A percentile compares a stretch with the other conserved stretches of the same genome.
Evolutionary conservation across 345 rosid species (phyloP).

Genomic region (Durio zibethinus): DNA sequence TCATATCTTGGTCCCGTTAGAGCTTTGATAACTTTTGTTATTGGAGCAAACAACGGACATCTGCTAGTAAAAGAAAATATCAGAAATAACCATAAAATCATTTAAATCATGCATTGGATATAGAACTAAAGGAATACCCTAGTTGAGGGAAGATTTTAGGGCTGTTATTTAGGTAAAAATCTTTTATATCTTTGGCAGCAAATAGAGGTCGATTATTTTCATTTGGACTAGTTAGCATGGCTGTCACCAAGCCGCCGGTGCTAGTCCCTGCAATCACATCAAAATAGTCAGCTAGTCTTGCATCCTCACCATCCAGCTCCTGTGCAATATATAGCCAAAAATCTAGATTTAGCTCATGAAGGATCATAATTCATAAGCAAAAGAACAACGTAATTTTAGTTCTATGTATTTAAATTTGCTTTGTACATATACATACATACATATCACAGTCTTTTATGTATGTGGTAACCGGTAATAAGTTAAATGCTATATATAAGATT

Average conservation of each 20-base stretch:
- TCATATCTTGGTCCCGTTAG: constrained; percentile 57
- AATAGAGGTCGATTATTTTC: constrained; percentile 49
- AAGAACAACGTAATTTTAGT: not conserved
- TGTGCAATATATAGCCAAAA: constrained; percentile 12
- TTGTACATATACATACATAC: not conserved
- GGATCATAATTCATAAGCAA: too few relatives aligned
- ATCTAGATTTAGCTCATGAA: too few relatives aligned
- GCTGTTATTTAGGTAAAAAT: constrained; percentile 46
- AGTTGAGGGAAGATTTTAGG: constrained; percentile 61
- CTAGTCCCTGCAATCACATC: constrained; percentile 47
- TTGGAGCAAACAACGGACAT: constrained; percentile 27
- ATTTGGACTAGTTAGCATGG: constrained; percentile 45
- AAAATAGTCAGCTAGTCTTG: constrained; percentile 51
- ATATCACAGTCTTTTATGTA: too few relatives aligned
- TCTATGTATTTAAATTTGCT: not conserved
- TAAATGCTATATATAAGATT: not conserved
- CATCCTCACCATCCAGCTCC: constrained; percentile 49
- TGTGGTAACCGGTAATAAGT: too few relatives aligned
- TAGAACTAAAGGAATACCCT: constrained; percentile 9
- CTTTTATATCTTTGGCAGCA: constrained; percentile 55
- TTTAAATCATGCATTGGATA: not conserved
- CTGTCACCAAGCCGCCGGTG: constrained; percentile 47
- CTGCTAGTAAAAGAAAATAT: not conserved
- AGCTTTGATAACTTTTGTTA: constrained; percentile 33
- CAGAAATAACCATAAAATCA: not conserved